Evolutionary conservation across 176 grass and related monocot species (phyloP).

Genomic region (Juncus effusus): DNA sequence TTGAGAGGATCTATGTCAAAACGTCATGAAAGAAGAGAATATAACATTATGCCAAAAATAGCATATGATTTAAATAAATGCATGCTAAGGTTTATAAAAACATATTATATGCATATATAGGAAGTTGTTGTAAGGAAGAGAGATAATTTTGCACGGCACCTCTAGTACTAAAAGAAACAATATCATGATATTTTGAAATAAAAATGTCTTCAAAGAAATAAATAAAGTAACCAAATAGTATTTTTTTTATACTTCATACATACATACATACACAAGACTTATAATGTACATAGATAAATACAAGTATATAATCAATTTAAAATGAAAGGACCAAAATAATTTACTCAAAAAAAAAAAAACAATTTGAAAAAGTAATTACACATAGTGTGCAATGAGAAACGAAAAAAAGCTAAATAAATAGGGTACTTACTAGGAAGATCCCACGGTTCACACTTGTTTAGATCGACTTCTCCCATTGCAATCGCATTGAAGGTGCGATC

Average conservation of each 20-base stretch:
- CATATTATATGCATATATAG: background rate
- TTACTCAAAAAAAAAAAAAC: conserved; percentile 2
- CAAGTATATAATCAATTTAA: background rate
- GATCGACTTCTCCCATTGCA: conserved; percentile 37
- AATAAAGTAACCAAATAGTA: no score
- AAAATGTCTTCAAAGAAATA: no score
- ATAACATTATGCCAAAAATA: background rate
- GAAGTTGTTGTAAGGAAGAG: no score
- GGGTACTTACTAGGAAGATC: conserved; percentile 36
- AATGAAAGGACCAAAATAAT: background rate
- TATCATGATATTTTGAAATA: no score
- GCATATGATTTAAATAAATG: background rate
- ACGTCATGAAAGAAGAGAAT: conserved; percentile 4
- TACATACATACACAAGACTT: background rate
- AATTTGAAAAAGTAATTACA: background rate
- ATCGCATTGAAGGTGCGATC: conserved; percentile 21
- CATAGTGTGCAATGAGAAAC: background rate
- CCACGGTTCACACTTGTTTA: conserved; percentile 42
- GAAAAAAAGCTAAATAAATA: background rate
- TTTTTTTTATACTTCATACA: background rate
- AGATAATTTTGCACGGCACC: no score
- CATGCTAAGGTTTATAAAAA: background rate
- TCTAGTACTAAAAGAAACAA: no score
- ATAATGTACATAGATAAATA: background rate
- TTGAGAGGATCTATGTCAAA: background rate